These are phyloP conservation scores for Pholiota molesta DNA, from an alignment of 768 basidiomycete species.

Conservation along the genomic window DNA sequence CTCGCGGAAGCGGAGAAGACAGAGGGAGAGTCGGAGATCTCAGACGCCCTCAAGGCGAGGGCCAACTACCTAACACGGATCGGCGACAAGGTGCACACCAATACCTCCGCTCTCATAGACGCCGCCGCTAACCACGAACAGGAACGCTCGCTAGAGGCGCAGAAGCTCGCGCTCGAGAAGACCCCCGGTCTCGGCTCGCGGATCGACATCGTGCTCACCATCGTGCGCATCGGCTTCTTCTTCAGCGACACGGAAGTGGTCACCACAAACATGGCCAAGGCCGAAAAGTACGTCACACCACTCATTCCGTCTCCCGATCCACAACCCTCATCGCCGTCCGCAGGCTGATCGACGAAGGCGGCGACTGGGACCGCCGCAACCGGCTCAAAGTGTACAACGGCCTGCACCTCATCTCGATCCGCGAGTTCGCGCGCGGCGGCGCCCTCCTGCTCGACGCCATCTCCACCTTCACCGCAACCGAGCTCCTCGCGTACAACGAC, in stretches of 20 bases:
- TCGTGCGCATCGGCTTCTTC: slow-evolving; percentile 91
- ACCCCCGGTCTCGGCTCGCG: slow-evolving; percentile 90
- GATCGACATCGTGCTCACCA: slow-evolving; percentile 90
- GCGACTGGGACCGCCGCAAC: slow-evolving; percentile 98
- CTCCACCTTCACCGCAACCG: slow-evolving; percentile 92
- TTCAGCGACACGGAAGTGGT: slow-evolving; percentile 79
- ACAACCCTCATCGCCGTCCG: neutral
- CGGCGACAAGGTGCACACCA: slow-evolving; percentile 68
- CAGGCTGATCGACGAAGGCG: slow-evolving; percentile 91
- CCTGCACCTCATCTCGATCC: slow-evolving; percentile 80
- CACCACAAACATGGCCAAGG: slow-evolving; percentile 70
- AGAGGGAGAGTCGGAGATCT: slow-evolving; percentile 92
- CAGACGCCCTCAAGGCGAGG: slow-evolving; percentile 80
- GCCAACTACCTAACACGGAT: slow-evolving; percentile 89
- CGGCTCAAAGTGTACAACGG: slow-evolving; percentile 95
- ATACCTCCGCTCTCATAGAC: slow-evolving; percentile 30
- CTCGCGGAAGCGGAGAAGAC: slow-evolving; percentile 87
- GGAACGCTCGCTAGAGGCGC: slow-evolving; percentile 82
- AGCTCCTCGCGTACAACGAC: slow-evolving; percentile 85
- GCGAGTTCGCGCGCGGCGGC: slow-evolving; percentile 90
- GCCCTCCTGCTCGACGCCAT: slow-evolving; percentile 88
- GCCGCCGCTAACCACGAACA: slow-evolving; percentile 29
- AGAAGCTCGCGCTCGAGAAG: slow-evolving; percentile 85
- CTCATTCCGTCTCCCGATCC: neutral
- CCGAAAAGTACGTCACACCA: slow-evolving; percentile 65